Evolutionary conservation across 1,284 basidiomycete genomes (phyloP).

Genomic region (Microbotryum violaceum): DNA sequence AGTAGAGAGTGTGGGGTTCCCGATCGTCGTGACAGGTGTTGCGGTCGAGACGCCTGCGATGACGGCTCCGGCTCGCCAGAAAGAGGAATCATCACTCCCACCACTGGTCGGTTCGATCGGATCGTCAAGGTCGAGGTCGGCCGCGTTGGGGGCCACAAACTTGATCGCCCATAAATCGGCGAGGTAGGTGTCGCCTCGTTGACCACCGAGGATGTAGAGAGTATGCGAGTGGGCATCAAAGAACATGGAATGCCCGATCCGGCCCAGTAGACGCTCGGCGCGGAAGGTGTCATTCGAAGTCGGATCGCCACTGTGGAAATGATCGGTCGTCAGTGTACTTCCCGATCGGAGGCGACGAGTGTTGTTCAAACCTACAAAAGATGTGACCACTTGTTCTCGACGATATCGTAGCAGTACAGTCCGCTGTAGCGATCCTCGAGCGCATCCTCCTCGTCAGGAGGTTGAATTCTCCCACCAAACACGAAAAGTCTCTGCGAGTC

Average conservation of each 20-base stretch:
- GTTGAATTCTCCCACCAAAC: conserved; percentile 41
- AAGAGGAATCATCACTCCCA: not conserved
- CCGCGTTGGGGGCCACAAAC: not conserved
- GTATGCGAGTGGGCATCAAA: conserved; percentile 33
- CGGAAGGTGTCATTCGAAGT: conserved; percentile 27
- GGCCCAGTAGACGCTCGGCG: conserved; percentile 30
- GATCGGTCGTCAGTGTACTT: not conserved
- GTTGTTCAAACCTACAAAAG: conserved; percentile 25
- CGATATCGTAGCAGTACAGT: conserved; percentile 40
- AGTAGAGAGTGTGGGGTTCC: not conserved
- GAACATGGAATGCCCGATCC: conserved; percentile 40
- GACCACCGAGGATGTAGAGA: conserved; percentile 40
- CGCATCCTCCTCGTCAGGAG: conserved; percentile 26
- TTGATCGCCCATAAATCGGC: conserved; percentile 37
- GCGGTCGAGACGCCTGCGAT: conserved; percentile 8
- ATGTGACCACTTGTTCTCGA: conserved; percentile 35
- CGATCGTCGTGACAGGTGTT: too few relatives aligned
- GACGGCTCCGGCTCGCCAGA: conserved; percentile 23
- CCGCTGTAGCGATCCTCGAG: conserved; percentile 36
- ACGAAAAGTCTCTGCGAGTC: conserved; percentile 38
- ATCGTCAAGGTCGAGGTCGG: too few relatives aligned
- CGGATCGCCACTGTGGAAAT: conserved; percentile 32
- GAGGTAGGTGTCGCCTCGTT: conserved; percentile 38
- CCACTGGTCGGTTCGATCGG: not conserved
- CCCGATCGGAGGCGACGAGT: not conserved